Base-by-base conservation (phyloP, 768 basidiomycete genomes). In the Calocera cornea region DNA sequence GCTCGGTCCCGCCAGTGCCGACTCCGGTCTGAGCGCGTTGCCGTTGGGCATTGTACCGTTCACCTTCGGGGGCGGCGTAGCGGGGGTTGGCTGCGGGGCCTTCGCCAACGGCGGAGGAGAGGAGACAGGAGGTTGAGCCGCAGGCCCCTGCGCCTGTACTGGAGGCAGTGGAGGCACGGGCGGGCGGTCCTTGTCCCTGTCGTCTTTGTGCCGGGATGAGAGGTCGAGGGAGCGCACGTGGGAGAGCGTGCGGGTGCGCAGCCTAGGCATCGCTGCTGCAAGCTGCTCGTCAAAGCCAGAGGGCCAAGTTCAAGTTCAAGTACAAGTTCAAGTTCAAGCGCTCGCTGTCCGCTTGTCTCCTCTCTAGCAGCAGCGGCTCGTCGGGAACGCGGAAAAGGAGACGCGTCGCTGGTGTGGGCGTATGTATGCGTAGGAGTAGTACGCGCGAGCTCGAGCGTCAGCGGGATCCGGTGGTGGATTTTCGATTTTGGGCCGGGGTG, bases 141-240 rank as follows among this genome's bases (percentile, higher is more conserved):
- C 3, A 19, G 44, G 19, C 5, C 44, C 19, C 44, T 7, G 44
- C 3, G 31, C 11, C 27, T 12, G 24, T 27, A 60, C 31, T 2
- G 54, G 31, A 16, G 54, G 54, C 27, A 60, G 54, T 16, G 54
- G 54, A 27, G 54, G 54, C 24, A 60, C 54, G 22, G 54, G 54
- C 14, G 54, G 54, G 5, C 3, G 44, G 24, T 14, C 5, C 54
- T 2, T 5, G 27, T 33, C 54, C 54, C 22, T 22, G 54, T 60
- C 54, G 54, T 33, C 31, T 10, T 33, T 60, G 10, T 33, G 54
- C 22, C 54, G 11, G n/a, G n/a, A n/a, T 27, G 54, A 60, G 27
- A 60, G 54, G 54, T 60, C 54, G 54, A 60, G 27, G 11, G 54
- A 60, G 24, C 54, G 54, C 54, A 60, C 54, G 54, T 60, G 54